phyloP scores from a whole-genome alignment of 2,329 filamentous ascomycete species.

The Scytalidium lignicola region DNA sequence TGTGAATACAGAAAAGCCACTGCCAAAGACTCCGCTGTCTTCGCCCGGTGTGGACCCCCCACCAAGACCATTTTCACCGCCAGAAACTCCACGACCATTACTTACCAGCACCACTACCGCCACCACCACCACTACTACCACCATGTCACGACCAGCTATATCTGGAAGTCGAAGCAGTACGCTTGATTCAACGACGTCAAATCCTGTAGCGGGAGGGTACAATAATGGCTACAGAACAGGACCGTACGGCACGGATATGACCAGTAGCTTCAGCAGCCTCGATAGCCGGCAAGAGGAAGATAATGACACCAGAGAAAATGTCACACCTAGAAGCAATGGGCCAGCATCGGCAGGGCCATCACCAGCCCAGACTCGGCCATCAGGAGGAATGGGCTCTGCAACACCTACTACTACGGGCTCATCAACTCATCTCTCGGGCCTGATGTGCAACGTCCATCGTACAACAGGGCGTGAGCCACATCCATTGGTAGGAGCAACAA shows the following conservation, averaged over 20 bases:
- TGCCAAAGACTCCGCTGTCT: constrained; percentile 24
- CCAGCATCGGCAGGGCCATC: constrained; percentile 53
- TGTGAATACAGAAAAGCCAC: constrained; percentile 23
- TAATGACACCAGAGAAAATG: constrained; percentile 43
- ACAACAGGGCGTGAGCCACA: constrained; percentile 91
- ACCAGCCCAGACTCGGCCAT: constrained; percentile 42
- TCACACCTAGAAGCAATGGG: constrained; percentile 48
- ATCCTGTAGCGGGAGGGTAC: constrained; percentile 14
- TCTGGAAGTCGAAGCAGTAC: constrained; percentile 25
- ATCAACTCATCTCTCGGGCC: constrained; percentile 54
- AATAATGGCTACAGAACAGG: constrained; percentile 16
- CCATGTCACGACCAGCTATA: constrained; percentile 20
- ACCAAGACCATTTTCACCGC: constrained; percentile 14
- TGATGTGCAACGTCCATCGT: constrained; percentile 69
- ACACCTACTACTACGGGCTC: constrained; percentile 38
- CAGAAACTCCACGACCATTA: constrained; percentile 13
- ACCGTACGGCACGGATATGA: constrained; percentile 18
- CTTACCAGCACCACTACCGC: too few species aligned
- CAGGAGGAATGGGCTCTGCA: constrained; percentile 31
- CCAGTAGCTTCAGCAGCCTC: constrained; percentile 40
- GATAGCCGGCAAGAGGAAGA: constrained; percentile 39
- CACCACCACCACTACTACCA: constrained; percentile 10
- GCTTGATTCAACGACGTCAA: constrained; percentile 26
- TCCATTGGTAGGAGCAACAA: constrained; percentile 89
- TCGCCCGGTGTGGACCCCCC: constrained; percentile 6